Evolutionary conservation across 345 rosid genomes (phyloP), one percentile per base, ranked within the genome.

Genomic region (Citrus trifoliata): DNA sequence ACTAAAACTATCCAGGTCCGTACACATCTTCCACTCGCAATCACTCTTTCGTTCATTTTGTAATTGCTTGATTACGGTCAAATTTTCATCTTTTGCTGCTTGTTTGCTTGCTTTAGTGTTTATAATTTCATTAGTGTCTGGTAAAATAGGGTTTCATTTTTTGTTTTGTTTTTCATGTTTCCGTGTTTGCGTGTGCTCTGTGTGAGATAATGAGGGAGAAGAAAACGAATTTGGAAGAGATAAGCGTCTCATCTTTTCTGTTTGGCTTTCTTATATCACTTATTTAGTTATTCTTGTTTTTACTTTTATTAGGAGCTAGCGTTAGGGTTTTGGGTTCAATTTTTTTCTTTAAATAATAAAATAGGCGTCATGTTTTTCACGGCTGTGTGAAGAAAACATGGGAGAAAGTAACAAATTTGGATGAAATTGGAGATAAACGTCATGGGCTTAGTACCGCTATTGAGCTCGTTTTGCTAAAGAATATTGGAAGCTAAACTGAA

Each of bases 1-100:
- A 53, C 93, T 56, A 71, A 91, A 80, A 82, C 70, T 83, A 65
- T 78, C 84, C 27, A 82, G 89, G 90, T 88, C 58, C 14, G 46
- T 74, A 59, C 28, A n/a, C 66, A 18, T 67, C 56, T 19, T 21
- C 19, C 27, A 6, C 10, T 33, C 60, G 27, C 25, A 22, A 63
- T 33, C 46, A 28, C 42, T 13, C 48, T 42, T 48, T 27, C 46
- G 21, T 30, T 35, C 46, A 25, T 30, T 51, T 13, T 9, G 37
- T 13, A 59, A 24, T 21, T 38, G 27, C n/a, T 37, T 27, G 53
- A 67, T 25, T 67, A 10, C n/a, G 51, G 48, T 37, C 28, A 38
- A 7, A 7, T 12, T 67, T 12, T 38, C 12, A 10, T 7, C 24
- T 38, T 22, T 22, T 37, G 8, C 28, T 1, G 21, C 21, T 58